Percentiles rank a stretch among this genome's conserved stretches.
These are phyloP conservation scores for Allomyces arbusculus DNA, from an alignment of 192 early-diverging fungal species.

Conservation along the genomic window DNA sequence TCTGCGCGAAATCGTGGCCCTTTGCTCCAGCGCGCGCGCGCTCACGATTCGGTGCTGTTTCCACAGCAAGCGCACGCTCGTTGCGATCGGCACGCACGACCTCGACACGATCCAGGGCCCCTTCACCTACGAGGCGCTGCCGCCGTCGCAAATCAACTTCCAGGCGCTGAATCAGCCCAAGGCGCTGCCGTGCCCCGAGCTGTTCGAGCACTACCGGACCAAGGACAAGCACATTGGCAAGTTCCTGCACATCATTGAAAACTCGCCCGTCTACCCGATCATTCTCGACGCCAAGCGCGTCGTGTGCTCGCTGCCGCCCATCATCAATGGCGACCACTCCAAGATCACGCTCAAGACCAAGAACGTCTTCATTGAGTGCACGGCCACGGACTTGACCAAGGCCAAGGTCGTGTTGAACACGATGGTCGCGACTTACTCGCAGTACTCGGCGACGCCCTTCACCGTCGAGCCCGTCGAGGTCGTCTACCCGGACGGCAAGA, in stretches of 20 bases:
- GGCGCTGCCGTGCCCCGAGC: conserved; percentile 60
- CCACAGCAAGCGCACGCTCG: conserved; percentile 68
- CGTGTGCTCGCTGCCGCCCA: conserved; percentile 88
- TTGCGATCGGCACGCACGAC: conserved; percentile 95
- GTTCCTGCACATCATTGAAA: conserved; percentile 82
- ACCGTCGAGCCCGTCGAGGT: conserved; percentile 88
- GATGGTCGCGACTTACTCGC: conserved; percentile 85
- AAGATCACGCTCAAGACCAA: conserved; percentile 87
- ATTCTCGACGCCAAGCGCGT: conserved; percentile 62
- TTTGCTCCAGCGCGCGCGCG: neutral
- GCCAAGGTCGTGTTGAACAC: conserved; percentile 84
- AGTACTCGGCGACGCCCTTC: conserved; percentile 77
- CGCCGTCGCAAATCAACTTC: conserved; percentile 83
- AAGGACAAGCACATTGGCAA: conserved; percentile 62
- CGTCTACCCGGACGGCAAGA: conserved; percentile 56
- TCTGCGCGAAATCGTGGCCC: neutral
- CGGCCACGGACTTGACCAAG: conserved; percentile 90
- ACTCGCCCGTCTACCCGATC: conserved; percentile 75
- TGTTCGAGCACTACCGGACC: conserved; percentile 82
- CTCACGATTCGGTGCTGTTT: conserved; percentile 1
- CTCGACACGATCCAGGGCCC: conserved; percentile 82
- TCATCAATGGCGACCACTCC: conserved; percentile 96
- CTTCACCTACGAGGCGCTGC: conserved; percentile 82
- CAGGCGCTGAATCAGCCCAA: conserved; percentile 77
- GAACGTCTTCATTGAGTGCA: conserved; percentile 96